Percentiles rank a stretch among this genome's conserved stretches.
Evolutionary conservation across 345 rosid genomes (phyloP).

Genomic region (sweet orange (Citrus sinensis)): DVS_A1.0 CM039167.1:28417501-28418000

Average conservation of each 20-base stretch:
- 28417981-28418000: not conserved
- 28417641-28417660: conserved; percentile 22
- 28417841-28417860: conserved; percentile 1
- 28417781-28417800: not conserved
- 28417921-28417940: not conserved
- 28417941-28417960: not conserved
- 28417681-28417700: conserved; percentile 76
- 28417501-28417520: too few relatives aligned
- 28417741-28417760: conserved; percentile 6
- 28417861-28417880: not conserved
- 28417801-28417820: not conserved
- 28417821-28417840: not conserved
- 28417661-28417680: conserved; percentile 93
- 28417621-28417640: not conserved
- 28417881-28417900: conserved; percentile 1
- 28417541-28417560: not conserved
- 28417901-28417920: not conserved
- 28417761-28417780: not conserved
- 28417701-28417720: conserved; percentile 93
- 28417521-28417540: not conserved
- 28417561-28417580: too few relatives aligned
- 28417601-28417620: not conserved
- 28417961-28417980: not conserved
- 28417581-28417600: not conserved
- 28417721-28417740: conserved; percentile 57